Evolutionary conservation across 2,329 filamentous ascomycete species (phyloP).

Genomic region (Clonostachys rosea): DNA sequence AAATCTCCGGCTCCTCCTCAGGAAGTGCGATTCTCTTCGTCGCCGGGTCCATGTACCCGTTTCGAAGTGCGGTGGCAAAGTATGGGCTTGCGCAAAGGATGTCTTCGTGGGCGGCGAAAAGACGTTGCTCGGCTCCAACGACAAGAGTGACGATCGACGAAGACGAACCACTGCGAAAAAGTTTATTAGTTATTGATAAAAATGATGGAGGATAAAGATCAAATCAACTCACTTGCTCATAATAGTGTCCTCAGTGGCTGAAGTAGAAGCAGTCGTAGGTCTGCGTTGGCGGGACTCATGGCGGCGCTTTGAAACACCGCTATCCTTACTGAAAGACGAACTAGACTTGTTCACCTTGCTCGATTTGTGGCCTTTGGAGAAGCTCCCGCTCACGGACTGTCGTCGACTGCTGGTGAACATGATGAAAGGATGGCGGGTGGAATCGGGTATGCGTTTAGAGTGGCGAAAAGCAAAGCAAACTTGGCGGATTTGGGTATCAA

Average conservation of each 20-base stretch:
- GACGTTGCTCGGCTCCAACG: constrained; percentile 74
- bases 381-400: constrained; percentile 43
- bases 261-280: constrained; percentile 39
- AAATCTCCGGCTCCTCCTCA: constrained; percentile 84
- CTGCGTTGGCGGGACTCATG: constrained; percentile 45
- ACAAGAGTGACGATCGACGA: constrained; percentile 76
- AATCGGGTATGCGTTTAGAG: not conserved
- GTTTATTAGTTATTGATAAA: not conserved
- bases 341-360: constrained; percentile 44
- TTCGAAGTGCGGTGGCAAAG: constrained; percentile 47
- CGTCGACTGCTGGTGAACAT: constrained; percentile 43
- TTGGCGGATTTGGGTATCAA: constrained; percentile 2
- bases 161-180: constrained; percentile 9
- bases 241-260: constrained; percentile 27
- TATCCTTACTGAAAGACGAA: constrained; percentile 49
- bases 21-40: constrained; percentile 73
- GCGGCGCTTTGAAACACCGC: constrained; percentile 49
- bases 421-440: constrained; percentile 4
- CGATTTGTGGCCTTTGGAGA: constrained; percentile 44
- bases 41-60: constrained; percentile 23
- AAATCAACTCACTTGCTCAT: constrained; percentile 35
- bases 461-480: not conserved
- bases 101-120: constrained; percentile 90
- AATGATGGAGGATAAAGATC: not conserved
- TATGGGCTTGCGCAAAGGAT: constrained; percentile 74